Evolutionary conservation across 1,284 basidiomycete genomes (phyloP), one percentile per base, ranked within the genome.

Genomic region (Ustilago tritici): DNA sequence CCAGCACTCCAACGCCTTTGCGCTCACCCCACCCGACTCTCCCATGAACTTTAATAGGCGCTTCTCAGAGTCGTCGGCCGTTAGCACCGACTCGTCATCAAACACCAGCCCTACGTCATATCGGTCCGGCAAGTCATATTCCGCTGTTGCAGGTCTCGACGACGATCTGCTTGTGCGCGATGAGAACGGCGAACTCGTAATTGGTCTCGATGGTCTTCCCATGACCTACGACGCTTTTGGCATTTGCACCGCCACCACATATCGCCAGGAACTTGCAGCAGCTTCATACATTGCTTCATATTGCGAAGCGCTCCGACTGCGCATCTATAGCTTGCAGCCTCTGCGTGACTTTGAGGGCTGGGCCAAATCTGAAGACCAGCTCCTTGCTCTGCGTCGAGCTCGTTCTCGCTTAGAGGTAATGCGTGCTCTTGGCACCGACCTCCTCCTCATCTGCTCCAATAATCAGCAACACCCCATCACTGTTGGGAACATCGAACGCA

Each of bases 161-260:
- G 68, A 67, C 59, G 79, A 82, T 64, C 88, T 84, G 80, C 76
- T 88, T 88, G 63, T 90, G 89, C 19, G 80, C 81, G 74, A 90
- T 88, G 73, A 90, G 88, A 23, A 86, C 87, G 64, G 89, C 87
- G 83, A 90, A 90, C 78, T 91, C 89, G 56, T 89, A 6, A 89
- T 89, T 4, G 90, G 70, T 1, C 43, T 41, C 9, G 75, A 77
- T 31, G 67, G 67, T 10, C 53, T 71, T n/a, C 70, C 70, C 1
- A 76, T 76, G 74, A 76, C 74, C 1, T 82, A 68, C 56, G 80
- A 82, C 31, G 78, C 80, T 6, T 66, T 64, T 47, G 80, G 78
- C 5, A 47, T 35, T 3, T 82, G 80, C 61, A 80, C 64, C 1
- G 58, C 78, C 17, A 64, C 64, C 12, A 56, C 66, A 14, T 68